Conservation (phyloP, 2,329 filamentous ascomycete genomes). For the Clonostachys solani region DNA sequence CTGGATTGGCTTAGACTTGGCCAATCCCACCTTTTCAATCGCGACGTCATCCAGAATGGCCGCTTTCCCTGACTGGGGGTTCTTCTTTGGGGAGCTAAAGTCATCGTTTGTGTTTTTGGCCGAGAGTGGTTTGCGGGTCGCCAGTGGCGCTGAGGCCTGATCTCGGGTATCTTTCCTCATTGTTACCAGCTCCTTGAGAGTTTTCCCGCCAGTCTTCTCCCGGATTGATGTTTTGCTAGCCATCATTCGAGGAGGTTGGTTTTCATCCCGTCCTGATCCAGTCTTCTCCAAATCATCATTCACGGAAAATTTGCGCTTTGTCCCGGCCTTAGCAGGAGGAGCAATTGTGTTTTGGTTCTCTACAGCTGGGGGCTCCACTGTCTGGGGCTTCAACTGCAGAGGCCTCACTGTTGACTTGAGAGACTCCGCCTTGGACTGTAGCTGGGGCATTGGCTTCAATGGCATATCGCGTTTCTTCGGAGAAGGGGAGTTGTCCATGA, state of each 20-base stretch:
- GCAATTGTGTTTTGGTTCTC: constrained; percentile 3
- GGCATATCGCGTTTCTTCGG: constrained; percentile 11
- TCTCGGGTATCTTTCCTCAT: constrained; percentile 34
- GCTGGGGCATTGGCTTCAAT: background rate
- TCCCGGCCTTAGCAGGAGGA: constrained; percentile 8
- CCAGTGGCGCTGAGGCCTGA: constrained; percentile 16
- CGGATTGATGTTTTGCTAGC: constrained; percentile 19
- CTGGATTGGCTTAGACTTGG: constrained; percentile 15
- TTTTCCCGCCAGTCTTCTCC: constrained; percentile 31
- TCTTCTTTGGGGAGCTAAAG: constrained; percentile 54
- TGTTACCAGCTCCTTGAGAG: constrained; percentile 39
- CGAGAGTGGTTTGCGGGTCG: constrained; percentile 42
- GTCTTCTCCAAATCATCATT: constrained; percentile 42
- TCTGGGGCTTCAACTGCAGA: background rate
- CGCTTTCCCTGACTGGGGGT: constrained; percentile 11
- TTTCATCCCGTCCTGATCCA: constrained; percentile 15
- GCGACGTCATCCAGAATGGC: constrained; percentile 26
- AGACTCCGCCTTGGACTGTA: background rate
- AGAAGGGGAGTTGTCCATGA: constrained; percentile 9
- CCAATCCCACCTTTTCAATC: constrained; percentile 29
- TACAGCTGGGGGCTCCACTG: background rate
- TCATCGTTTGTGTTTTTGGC: constrained; percentile 58
- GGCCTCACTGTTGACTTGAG: background rate
- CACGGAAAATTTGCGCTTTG: constrained; percentile 17
- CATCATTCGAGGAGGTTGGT: constrained; percentile 11